These are phyloP conservation scores for Verticillium isaacii DNA, from an alignment of 2,329 filamentous ascomycete genomes.

Conservation along the genomic window DNA sequence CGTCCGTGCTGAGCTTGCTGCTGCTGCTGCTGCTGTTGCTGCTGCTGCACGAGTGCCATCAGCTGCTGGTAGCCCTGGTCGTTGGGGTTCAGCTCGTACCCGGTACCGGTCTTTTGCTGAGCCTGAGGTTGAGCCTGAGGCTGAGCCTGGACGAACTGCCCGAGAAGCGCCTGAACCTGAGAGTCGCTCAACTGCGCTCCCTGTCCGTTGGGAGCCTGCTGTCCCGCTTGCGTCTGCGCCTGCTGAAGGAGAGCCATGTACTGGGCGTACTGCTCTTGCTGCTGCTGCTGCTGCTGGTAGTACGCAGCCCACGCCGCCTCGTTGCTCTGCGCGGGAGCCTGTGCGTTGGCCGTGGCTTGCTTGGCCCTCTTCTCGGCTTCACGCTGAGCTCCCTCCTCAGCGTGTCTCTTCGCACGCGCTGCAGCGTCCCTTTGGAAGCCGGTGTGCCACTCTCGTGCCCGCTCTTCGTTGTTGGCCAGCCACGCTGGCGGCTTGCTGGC, in stretches of 20 bases:
- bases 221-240: conserved; percentile 26
- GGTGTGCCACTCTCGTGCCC: conserved; percentile 47
- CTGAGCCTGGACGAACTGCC: conserved; percentile 33
- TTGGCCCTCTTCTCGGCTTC: conserved; percentile 25
- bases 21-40: conserved; percentile 11
- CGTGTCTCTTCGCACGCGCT: conserved; percentile 30
- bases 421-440: conserved; percentile 38
- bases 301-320: conserved; percentile 22
- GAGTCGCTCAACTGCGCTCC: conserved; percentile 20
- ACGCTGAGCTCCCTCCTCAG: conserved; percentile 29
- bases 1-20: conserved; percentile 4
- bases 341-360: background rate
- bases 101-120: conserved; percentile 11
- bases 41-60: conserved; percentile 27
- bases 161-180: conserved; percentile 39
- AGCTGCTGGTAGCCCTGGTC: conserved; percentile 35
- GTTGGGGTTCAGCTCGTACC: conserved; percentile 27
- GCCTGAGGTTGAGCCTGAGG: conserved; percentile 13
- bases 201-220: conserved; percentile 21
- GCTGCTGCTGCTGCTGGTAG: conserved; percentile 26
- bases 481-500: conserved; percentile 47
- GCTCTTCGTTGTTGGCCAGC: conserved; percentile 40
- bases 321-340: conserved; percentile 8
- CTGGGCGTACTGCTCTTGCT: conserved; percentile 27
- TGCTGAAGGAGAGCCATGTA: conserved; percentile 38